Conservation (phyloP, 495 filamentous ascomycete genomes). For the Penicillium argentinense region DNA sequence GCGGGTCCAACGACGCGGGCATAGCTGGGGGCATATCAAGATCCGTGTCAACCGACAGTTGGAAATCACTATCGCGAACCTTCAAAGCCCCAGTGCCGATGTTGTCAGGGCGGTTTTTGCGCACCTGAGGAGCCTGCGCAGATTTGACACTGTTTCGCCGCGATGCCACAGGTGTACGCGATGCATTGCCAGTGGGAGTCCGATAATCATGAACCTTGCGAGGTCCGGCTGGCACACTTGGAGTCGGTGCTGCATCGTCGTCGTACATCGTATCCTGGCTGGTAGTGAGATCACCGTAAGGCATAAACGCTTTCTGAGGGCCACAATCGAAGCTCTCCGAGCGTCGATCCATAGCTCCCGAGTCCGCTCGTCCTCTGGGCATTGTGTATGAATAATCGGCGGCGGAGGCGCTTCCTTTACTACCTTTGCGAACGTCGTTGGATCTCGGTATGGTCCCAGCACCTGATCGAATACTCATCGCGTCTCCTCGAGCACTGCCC, state of each 20-base stretch:
- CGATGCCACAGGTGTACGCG: slow-evolving; percentile 42
- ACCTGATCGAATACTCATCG: slow-evolving; percentile 31
- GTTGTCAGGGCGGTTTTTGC: slow-evolving; percentile 39
- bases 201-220: slow-evolving; percentile 45
- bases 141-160: slow-evolving; percentile 64
- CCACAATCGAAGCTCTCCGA: slow-evolving; percentile 81
- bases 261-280: slow-evolving; percentile 41
- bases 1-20: slow-evolving; percentile 36
- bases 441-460: slow-evolving; percentile 24
- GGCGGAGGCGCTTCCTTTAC: slow-evolving; percentile 73
- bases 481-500: slow-evolving; percentile 59
- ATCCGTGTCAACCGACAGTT: slow-evolving; percentile 25
- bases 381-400: slow-evolving; percentile 57
- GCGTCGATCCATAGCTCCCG: slow-evolving; percentile 53
- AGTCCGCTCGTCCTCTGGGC: slow-evolving; percentile 52
- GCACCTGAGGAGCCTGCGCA: slow-evolving; percentile 46
- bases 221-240: slow-evolving; percentile 81
- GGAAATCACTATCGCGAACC: slow-evolving; percentile 28
- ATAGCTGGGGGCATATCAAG: slow-evolving; percentile 34
- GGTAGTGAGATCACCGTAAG: slow-evolving; percentile 22
- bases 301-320: slow-evolving; percentile 31
- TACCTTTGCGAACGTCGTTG: slow-evolving; percentile 55
- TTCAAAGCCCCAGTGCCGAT: slow-evolving; percentile 38
- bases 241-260: slow-evolving; percentile 85
- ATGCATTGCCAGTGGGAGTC: slow-evolving; percentile 45